Evolutionary conservation across 2,329 filamentous ascomycete species (phyloP), one percentile per base, ranked within the genome.

Genomic region (Ophiostoma quercus): DNA sequence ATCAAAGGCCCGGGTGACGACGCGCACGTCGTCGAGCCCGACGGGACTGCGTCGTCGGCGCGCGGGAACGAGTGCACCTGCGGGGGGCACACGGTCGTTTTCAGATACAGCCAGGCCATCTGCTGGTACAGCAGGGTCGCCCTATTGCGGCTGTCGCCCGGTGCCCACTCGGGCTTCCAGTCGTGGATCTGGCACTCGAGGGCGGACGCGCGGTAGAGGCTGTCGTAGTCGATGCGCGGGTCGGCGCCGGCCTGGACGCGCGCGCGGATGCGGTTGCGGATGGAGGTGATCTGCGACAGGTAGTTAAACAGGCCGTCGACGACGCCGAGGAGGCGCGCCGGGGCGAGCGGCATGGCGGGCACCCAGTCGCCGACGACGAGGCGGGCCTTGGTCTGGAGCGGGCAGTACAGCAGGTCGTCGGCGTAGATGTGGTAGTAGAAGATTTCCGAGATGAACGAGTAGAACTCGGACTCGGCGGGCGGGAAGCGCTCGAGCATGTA

Each of bases 381-480:
- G 8, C 78, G 79, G 16, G 75, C 76, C 32, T 76, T 75, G 19
- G 47, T 47, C 25, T 76, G 77, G 72, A 78, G 80, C 19, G 82
- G 81, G 69, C 83, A 82, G 75, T 81, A 83, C 68, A 89, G 80
- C 1, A 89, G 79, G 72, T 89, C 86, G 74, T 89, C 87, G n/a
- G 86, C 86, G 71, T 83, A 86, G 57, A 89, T 86, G 77, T 95
- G 92, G 75, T 95, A 96, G 77, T 93, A 90, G 78, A 96, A 94
- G 79, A 96, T 94, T 77, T 91, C 89, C 72, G 89, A 88, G 71
- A 88, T 85, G 74, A 88, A 88, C 11, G 82, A 80, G 37, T 82
- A 76, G 76, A 95, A 92, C 29, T 88, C 86, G 25, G 88, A 79
- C 83, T 93, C 81, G 76, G 86, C 76, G 68, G 90, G 82, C 76